Evolutionary conservation across 2,329 filamentous ascomycete genomes (phyloP).

Genomic region (Ambrosiella xylebori): DNA sequence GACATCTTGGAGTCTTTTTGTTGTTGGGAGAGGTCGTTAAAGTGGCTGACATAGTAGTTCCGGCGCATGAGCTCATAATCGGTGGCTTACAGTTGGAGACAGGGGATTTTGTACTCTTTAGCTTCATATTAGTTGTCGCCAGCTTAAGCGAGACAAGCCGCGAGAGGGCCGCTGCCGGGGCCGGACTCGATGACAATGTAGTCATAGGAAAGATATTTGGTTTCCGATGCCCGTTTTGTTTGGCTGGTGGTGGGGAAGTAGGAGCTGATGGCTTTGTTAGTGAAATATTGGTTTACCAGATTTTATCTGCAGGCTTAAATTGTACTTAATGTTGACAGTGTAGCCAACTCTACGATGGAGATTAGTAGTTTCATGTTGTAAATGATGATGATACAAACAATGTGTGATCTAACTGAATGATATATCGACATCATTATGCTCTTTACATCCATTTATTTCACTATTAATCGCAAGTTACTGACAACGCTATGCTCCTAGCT

Average conservation of each 20-base stretch:
- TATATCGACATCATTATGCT: too few species aligned
- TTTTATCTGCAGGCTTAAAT: neutral
- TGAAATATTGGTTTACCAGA: neutral
- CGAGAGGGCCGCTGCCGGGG: constrained; percentile 36
- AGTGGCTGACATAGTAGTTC: constrained; percentile 47
- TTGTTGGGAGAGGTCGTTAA: constrained; percentile 21
- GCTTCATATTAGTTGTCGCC: constrained; percentile 33
- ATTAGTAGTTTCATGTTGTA: neutral
- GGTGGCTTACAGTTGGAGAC: constrained; percentile 16
- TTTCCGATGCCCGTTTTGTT: neutral
- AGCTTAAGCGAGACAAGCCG: constrained; percentile 38
- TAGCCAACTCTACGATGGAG: neutral
- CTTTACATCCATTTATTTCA: too few species aligned
- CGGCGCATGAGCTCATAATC: constrained; percentile 23
- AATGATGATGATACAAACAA: neutral
- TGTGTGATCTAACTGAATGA: neutral
- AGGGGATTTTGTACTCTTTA: constrained; percentile 17
- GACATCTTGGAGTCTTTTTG: constrained; percentile 34
- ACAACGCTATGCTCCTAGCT: too few species aligned
- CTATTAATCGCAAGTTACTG: too few species aligned
- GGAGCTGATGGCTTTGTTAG: neutral
- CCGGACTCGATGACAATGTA: constrained; percentile 45
- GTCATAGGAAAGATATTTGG: constrained; percentile 25
- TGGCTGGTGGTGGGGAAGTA: neutral
- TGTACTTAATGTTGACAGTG: neutral